Conservation (phyloP, 2,329 filamentous ascomycete species). For the Trichoderma sp. region DNA sequence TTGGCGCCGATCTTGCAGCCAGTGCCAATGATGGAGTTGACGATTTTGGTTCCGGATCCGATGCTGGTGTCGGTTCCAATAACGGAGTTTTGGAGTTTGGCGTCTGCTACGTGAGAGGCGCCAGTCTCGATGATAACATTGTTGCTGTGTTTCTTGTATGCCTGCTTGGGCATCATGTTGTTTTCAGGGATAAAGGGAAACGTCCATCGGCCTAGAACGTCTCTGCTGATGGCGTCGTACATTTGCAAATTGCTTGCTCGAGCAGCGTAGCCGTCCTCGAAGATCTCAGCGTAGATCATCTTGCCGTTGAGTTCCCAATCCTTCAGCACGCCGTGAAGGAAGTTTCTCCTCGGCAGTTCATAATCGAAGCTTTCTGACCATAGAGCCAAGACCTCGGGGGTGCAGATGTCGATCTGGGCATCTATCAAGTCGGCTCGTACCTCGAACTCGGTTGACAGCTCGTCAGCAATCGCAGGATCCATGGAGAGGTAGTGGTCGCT, state of each 20-base stretch:
- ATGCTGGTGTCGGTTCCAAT: slow-evolving; percentile 75
- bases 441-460: slow-evolving; percentile 69
- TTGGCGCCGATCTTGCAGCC: slow-evolving; percentile 84
- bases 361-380: slow-evolving; percentile 99
- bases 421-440: slow-evolving; percentile 86
- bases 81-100: slow-evolving; percentile 66
- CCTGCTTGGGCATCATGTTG: slow-evolving; percentile 75
- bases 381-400: slow-evolving; percentile 86
- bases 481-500: slow-evolving; percentile 65
- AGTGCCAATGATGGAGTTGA: slow-evolving; percentile 76
- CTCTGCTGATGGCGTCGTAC: slow-evolving; percentile 84
- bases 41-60: slow-evolving; percentile 66
- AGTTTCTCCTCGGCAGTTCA: slow-evolving; percentile 82
- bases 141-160: slow-evolving; percentile 67
- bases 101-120: slow-evolving; percentile 70
- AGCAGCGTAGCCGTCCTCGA: slow-evolving; percentile 79
- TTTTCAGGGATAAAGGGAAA: slow-evolving; percentile 87
- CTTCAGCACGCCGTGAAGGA: slow-evolving; percentile 87
- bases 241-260: slow-evolving; percentile 81
- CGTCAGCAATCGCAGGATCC: slow-evolving; percentile 74
- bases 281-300: slow-evolving; percentile 87
- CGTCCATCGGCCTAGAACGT: slow-evolving; percentile 82
- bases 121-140: slow-evolving; percentile 76
- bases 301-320: slow-evolving; percentile 97
- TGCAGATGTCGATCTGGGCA: slow-evolving; percentile 95